Conservation (phyloP, 805 yeast species). For the Priceomyces medius region DNA sequence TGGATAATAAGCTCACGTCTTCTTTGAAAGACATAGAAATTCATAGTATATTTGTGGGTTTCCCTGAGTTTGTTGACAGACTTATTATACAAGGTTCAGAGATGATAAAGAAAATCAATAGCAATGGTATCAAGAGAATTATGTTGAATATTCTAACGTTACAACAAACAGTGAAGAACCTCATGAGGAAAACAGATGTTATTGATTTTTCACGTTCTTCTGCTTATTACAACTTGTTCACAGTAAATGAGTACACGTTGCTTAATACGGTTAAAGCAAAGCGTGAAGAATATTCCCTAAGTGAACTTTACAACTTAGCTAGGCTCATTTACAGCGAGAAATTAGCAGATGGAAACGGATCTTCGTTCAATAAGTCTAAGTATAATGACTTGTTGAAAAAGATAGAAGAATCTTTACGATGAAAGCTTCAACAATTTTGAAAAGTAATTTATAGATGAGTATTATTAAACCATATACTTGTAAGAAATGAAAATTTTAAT, state of each 20-base stretch:
- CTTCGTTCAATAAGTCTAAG: conserved; percentile 38
- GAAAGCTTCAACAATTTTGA: too few relatives aligned
- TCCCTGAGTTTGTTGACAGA: conserved; percentile 51
- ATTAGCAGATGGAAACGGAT: conserved; percentile 37
- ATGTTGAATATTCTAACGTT: conserved; percentile 61
- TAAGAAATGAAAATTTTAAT: neutral
- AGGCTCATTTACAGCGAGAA: conserved; percentile 52
- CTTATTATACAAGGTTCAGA: conserved; percentile 53
- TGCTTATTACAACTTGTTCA: conserved; percentile 56
- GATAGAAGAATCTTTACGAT: conserved; percentile 15
- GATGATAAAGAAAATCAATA: conserved; percentile 50
- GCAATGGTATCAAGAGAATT: conserved; percentile 58
- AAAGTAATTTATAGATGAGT: neutral
- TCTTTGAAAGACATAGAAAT: conserved; percentile 32
- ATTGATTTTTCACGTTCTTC: conserved; percentile 56
- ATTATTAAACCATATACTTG: neutral
- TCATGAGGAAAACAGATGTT: conserved; percentile 49
- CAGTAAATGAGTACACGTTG: conserved; percentile 47
- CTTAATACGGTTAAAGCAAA: conserved; percentile 37
- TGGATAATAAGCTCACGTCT: conserved; percentile 43
- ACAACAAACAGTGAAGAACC: conserved; percentile 66
- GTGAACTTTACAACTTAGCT: conserved; percentile 51
- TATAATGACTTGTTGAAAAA: conserved; percentile 34
- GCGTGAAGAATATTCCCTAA: conserved; percentile 35
- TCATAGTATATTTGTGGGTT: conserved; percentile 41